Base-by-base conservation (phyloP, 2,329 filamentous ascomycete species). In the Scedosporium dehoogii region DNA sequence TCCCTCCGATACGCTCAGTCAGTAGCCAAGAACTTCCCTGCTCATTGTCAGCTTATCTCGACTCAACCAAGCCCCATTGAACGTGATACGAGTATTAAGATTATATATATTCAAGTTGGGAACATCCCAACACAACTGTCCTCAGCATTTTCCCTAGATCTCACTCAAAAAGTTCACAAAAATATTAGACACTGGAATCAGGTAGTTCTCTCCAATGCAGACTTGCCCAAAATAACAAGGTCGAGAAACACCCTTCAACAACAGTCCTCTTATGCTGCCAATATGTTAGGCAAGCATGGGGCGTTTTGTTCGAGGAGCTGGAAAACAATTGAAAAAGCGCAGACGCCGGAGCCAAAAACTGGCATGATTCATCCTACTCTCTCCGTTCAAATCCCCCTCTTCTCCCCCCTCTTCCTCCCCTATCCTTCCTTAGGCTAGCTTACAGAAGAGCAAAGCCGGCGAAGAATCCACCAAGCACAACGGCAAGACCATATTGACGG, bases 381-480 rank as follows among this genome's bases (percentile, higher is more conserved):
- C 53, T 33, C 21, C 27, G 33, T 46, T 38, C 3, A 38, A 38
- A 38, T 10, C 33, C 33, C 33, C 33, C 9, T 38, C 10, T 25
- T 48, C 46, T 48, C 25, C 6, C 33, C 16, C 14, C 33, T 42
- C 55, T 2, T 42, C 9, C 55, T 7, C 56, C 53, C 38, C 25
- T 9, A 42, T 21, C 46, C 29, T 12, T 12, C 27, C 42, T 48
- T 4, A n/a, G 41, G 3, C 6, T 48, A 25, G 38, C 61, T 71
- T 68, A 76, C 63, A 79, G 67, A 68, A 77, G 68, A 42, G 75
- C 75, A 63, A 78, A 76, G 14, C 75, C 75, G 57, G 72, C 70
- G 64, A 76, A 74, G 63, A 79, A 66, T 63, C 72, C 70, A 16
- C 71, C 72, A 33, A 78, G 62, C 10, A 79, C 69, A 7, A 77